phyloP scores from a whole-genome alignment of 345 rosid genomes.

The Heritiera fomes region DNA sequence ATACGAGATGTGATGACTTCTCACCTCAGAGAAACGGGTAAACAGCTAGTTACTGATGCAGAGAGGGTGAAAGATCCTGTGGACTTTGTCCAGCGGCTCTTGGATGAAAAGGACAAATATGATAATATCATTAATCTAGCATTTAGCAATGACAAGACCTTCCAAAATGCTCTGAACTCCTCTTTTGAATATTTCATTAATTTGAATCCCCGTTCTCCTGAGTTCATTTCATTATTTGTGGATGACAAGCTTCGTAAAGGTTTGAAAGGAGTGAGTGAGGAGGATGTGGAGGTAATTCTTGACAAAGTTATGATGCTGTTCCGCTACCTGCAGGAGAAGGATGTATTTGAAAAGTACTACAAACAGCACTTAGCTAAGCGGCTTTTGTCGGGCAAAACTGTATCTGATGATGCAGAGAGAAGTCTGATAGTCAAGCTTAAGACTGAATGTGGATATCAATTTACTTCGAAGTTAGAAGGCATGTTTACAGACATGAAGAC shows the following conservation, averaged over 20 bases:
- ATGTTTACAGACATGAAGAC: conserved; percentile 99
- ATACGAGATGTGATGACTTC: conserved; percentile 89
- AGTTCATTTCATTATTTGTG: conserved; percentile 89
- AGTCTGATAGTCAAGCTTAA: conserved; percentile 95
- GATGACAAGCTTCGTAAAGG: conserved; percentile 97
- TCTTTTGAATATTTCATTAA: conserved; percentile 93
- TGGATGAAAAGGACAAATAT: conserved; percentile 90
- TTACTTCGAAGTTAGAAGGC: conserved; percentile 95
- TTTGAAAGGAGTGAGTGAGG: conserved; percentile 84
- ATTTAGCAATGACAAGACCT: conserved; percentile 83
- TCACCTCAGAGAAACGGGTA: conserved; percentile 92
- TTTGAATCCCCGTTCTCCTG: conserved; percentile 91
- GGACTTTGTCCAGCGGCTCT: conserved; percentile 88
- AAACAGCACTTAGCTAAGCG: conserved; percentile 98
- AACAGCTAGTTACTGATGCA: conserved; percentile 88
- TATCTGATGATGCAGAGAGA: conserved; percentile 94
- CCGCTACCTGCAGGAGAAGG: conserved; percentile 98
- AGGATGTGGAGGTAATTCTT: conserved; percentile 85
- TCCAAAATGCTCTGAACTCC: conserved; percentile 92
- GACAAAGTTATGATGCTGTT: conserved; percentile 99
- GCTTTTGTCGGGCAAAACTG: conserved; percentile 88
- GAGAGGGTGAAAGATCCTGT: conserved; percentile 93
- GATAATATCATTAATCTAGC: conserved; percentile 71
- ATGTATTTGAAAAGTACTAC: conserved; percentile 95
- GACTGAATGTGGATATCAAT: conserved; percentile 97